These are phyloP conservation scores for Rubia occidens DNA, from an alignment of 305 asterid species.

Conservation along the genomic window DNA sequence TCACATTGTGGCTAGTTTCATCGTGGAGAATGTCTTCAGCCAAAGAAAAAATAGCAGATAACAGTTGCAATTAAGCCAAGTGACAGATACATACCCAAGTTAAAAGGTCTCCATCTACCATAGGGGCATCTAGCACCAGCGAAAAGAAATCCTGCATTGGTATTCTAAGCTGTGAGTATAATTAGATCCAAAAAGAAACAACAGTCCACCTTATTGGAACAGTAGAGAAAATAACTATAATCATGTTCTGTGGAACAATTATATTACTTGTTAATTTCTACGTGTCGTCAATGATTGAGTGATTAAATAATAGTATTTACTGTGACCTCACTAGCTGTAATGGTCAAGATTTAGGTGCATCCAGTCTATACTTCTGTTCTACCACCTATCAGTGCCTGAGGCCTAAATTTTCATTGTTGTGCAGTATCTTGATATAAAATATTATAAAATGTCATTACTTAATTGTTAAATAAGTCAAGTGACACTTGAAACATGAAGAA, in stretches of 20 bases:
- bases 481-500: not conserved
- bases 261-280: not conserved
- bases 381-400: not conserved
- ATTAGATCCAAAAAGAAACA: not conserved
- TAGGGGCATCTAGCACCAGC: slow-evolving; percentile 70
- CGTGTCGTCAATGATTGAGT: not conserved
- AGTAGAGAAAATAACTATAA: not conserved
- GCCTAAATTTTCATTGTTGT: not conserved
- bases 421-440: not conserved
- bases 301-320: not conserved
- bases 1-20: not conserved
- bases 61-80: not conserved
- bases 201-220: not conserved
- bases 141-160: slow-evolving; percentile 77
- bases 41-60: not conserved
- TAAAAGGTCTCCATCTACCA: slow-evolving; percentile 89
- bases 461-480: not conserved
- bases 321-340: not conserved
- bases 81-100: slow-evolving; percentile 38
- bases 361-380: not conserved
- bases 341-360: not conserved
- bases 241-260: not conserved
- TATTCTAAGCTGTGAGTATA: not conserved
- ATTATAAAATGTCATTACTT: not conserved
- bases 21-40: not conserved